Conservation (phyloP, 768 basidiomycete genomes). For the Gloeopeniophorella convolvens region DNA sequence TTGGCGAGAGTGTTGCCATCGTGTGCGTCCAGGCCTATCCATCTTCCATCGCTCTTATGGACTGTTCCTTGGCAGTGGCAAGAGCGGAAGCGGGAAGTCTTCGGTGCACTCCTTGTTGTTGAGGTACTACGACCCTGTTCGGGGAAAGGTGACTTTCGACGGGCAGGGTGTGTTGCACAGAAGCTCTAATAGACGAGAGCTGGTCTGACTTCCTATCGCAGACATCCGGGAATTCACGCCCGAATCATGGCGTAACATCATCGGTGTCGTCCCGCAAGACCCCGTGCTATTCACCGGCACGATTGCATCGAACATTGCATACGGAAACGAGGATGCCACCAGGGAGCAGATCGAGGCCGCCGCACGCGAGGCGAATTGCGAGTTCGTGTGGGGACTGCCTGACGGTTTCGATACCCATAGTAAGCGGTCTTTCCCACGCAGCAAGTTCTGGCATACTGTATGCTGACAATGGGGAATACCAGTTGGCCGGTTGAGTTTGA, state of each 20-base stretch:
- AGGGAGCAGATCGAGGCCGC: conserved; percentile 82
- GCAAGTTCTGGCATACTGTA: background rate
- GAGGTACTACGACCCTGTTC: conserved; percentile 85
- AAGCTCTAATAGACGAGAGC: background rate
- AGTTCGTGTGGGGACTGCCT: conserved; percentile 93
- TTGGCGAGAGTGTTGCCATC: conserved; percentile 85
- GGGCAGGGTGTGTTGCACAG: conserved; percentile 55
- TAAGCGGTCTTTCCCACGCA: conserved; percentile 40
- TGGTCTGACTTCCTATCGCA: conserved; percentile 24
- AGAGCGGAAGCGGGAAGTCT: conserved; percentile 92
- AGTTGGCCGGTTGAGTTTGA: conserved; percentile 67
- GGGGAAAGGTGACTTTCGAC: conserved; percentile 77
- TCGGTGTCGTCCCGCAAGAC: conserved; percentile 95
- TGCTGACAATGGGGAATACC: conserved; percentile 1
- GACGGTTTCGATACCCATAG: conserved; percentile 91
- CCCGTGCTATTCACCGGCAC: conserved; percentile 89
- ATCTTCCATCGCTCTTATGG: background rate
- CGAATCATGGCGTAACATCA: conserved; percentile 80
- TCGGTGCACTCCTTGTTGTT: conserved; percentile 83
- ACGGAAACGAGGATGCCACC: conserved; percentile 69
- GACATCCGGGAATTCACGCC: conserved; percentile 85
- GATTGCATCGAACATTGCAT: conserved; percentile 92
- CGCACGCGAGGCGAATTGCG: conserved; percentile 88
- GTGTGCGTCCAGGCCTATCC: conserved; percentile 56
- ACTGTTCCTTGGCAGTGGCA: conserved; percentile 48